Evolutionary conservation across 2,329 filamentous ascomycete species (phyloP).

Genomic region (Trichoderma harzianum): DNA sequence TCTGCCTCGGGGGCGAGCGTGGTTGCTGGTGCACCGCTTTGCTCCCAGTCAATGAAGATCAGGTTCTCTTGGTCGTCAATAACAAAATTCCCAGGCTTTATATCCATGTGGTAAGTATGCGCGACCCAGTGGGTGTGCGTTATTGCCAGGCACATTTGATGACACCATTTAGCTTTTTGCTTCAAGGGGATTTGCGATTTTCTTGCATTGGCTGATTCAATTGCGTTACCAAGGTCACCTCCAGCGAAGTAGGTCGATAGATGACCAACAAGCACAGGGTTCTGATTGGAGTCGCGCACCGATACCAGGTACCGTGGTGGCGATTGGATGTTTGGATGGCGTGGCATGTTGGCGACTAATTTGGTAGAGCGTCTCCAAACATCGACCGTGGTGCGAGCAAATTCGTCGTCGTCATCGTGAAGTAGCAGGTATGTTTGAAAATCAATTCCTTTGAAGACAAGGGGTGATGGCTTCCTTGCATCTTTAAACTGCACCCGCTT

Average conservation of each 20-base stretch:
- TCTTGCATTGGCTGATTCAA: neutral
- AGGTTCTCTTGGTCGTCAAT: neutral
- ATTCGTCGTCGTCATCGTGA: neutral
- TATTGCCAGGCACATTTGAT: neutral
- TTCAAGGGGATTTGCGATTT: neutral
- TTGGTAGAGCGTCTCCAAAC: neutral
- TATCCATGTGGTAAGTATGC: neutral
- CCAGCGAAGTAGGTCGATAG: neutral
- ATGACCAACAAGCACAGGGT: neutral
- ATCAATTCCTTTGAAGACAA: neutral
- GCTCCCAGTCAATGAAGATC: neutral
- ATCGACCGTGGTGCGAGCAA: neutral
- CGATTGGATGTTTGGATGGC: neutral
- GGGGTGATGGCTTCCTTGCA: neutral
- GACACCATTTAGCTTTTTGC: neutral
- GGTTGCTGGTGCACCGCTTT: neutral
- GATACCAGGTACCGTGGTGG: neutral
- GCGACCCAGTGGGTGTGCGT: neutral
- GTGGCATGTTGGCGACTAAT: neutral
- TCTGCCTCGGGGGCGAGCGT: neutral
- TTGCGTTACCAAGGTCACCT: neutral
- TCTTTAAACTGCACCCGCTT: neutral
- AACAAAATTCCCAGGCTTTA: neutral
- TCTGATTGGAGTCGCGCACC: neutral
- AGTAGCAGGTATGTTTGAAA: neutral